These are phyloP conservation scores for Aspergillus steynii DNA, from an alignment of 495 filamentous ascomycete genomes.

Conservation along the genomic window DNA sequence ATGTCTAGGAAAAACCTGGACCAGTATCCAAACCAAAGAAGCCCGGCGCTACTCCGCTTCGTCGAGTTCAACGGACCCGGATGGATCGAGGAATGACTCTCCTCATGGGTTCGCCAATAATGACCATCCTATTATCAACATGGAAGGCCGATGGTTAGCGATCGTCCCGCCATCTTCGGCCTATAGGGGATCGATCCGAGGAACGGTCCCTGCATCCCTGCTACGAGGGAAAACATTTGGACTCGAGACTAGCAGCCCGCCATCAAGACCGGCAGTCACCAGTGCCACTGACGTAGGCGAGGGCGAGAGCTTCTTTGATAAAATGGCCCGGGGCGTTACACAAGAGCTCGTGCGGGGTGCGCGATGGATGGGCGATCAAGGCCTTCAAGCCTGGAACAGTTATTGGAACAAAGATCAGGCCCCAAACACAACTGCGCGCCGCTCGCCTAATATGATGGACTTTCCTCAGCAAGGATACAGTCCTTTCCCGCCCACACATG, in stretches of 20 bases:
- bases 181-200: slow-evolving; percentile 68
- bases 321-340: slow-evolving; percentile 81
- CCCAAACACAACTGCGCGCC: slow-evolving; percentile 27
- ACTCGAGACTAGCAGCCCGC: slow-evolving; percentile 67
- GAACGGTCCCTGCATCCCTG: slow-evolving; percentile 43
- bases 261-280: slow-evolving; percentile 70
- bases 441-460: slow-evolving; percentile 29
- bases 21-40: slow-evolving; percentile 63
- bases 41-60: slow-evolving; percentile 51
- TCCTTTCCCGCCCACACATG: slow-evolving; percentile 78
- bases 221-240: slow-evolving; percentile 60
- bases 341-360: slow-evolving; percentile 90
- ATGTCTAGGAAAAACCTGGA: slow-evolving; percentile 87
- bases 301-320: slow-evolving; percentile 78
- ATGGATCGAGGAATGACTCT: slow-evolving; percentile 52
- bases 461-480: slow-evolving; percentile 31
- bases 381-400: slow-evolving; percentile 81
- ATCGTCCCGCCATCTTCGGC: slow-evolving; percentile 71
- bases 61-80: slow-evolving; percentile 54
- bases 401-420: slow-evolving; percentile 77
- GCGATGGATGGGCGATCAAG: slow-evolving; percentile 82
- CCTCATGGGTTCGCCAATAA: slow-evolving; percentile 41
- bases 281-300: slow-evolving; percentile 77
- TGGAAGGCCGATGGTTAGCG: slow-evolving; percentile 82
- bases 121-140: slow-evolving; percentile 67